Base-by-base conservation (phyloP, 2,329 filamentous ascomycete genomes). In the Chalara sp. region DNA sequence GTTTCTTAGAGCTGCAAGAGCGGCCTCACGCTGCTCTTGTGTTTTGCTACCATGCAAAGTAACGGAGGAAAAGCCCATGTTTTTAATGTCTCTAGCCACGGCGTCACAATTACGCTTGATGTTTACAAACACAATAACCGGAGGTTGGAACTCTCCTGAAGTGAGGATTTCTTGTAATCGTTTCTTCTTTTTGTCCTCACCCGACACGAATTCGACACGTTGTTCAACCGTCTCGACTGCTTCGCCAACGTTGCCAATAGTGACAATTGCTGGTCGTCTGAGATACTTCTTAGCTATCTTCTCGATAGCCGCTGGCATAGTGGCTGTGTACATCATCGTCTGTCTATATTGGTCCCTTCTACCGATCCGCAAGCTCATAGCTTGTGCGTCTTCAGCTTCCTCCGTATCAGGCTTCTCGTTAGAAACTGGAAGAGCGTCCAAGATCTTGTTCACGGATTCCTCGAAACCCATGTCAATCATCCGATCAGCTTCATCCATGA, bases 251-350 rank as follows among this genome's bases (percentile, higher is more conserved):
- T 95, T 96, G 56, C 93, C 93, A 57, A 99, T 97, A 0, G 87
- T 96, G 39, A 96, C 90, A 47, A 91, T 93, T 21, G 93, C 93
- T 0, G 93, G 93, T 10, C 93, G 83, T 1, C 92, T 87, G 12
- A 97, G 81, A 65, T 99, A 99, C 67, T 96, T 96, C 62, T 91
- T 86, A n/a, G 93, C 93, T 57, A 99, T 97, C 56, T 88, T 87
- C 67, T 99, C 93, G 12, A 99, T 88, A 0, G 87, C 82, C 0
- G 87, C 73, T 1, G 93, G 91, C 93, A 99, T 99, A 31, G 93
- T 99, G 48, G 93, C 93, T 58, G 93, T 97, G 81, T 97, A 99
- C 93, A 99, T 99, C 93, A 99, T 99, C 0, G 93, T 99, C 69
- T 99, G 92, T 53, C 93, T 79, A 72, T 97, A 97, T 28, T 87